These are phyloP conservation scores for Neurospora discreta DNA, from an alignment of 495 filamentous ascomycete species.

Conservation along the genomic window DNA sequence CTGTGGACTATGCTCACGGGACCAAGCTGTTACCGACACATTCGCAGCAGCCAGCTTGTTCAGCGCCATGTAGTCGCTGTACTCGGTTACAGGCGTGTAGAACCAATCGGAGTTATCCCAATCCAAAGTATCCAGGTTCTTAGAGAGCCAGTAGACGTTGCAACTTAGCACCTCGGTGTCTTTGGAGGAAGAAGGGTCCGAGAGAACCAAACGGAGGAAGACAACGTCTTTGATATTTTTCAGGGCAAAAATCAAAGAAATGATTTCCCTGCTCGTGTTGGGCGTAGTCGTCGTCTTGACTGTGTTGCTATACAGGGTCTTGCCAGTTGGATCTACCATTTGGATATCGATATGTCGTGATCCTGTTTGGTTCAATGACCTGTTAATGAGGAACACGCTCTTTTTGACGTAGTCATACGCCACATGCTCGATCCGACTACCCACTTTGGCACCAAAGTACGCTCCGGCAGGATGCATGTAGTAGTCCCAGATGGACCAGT, in stretches of 20 bases:
- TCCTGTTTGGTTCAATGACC: slow-evolving; percentile 31
- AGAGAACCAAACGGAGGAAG: slow-evolving; percentile 41
- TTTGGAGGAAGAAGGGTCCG: slow-evolving; percentile 14
- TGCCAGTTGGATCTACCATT: slow-evolving; percentile 37
- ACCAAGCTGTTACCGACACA: slow-evolving; percentile 20
- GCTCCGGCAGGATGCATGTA: slow-evolving; percentile 47
- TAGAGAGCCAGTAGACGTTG: slow-evolving; percentile 53
- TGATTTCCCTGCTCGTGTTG: slow-evolving; percentile 25
- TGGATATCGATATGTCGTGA: slow-evolving; percentile 36
- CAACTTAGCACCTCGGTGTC: slow-evolving; percentile 31
- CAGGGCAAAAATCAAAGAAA: slow-evolving; percentile 22
- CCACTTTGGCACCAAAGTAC: slow-evolving; percentile 50
- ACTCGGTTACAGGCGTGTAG: slow-evolving; percentile 43
- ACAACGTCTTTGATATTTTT: slow-evolving; percentile 30
- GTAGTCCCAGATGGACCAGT: slow-evolving; percentile 59
- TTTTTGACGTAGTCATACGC: slow-evolving; percentile 41
- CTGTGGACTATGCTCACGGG: too few relatives aligned
- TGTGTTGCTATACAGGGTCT: slow-evolving; percentile 19
- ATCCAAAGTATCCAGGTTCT: slow-evolving; percentile 36
- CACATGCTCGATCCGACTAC: slow-evolving; percentile 42
- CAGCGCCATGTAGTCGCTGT: slow-evolving; percentile 41
- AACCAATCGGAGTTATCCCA: slow-evolving; percentile 50
- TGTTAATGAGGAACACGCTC: slow-evolving; percentile 45
- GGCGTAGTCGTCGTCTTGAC: slow-evolving; percentile 21
- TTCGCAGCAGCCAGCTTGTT: slow-evolving; percentile 27